These are phyloP conservation scores for Hydnomerulius pinastri DNA, from an alignment of 768 basidiomycete species.

Conservation along the genomic window DNA sequence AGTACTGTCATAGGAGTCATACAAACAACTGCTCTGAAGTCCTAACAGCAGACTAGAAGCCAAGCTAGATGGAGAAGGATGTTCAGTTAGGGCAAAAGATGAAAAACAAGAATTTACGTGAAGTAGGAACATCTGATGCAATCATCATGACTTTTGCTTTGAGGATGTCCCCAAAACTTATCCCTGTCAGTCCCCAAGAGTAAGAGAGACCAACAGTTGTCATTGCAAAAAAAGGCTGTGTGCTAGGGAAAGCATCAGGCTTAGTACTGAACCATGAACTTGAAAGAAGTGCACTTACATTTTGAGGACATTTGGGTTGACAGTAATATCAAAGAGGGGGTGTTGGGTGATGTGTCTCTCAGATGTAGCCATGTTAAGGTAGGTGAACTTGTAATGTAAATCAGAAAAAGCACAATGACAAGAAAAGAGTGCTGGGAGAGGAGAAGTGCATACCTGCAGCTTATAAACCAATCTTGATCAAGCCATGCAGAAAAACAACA, in stretches of 20 bases:
- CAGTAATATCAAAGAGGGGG: too few species aligned
- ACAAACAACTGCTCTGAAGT: neutral
- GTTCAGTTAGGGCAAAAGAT: neutral
- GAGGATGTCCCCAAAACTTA: neutral
- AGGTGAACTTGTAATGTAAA: too few species aligned
- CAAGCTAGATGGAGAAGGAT: conserved; percentile 1
- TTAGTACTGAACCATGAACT: too few species aligned
- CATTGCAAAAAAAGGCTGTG: neutral
- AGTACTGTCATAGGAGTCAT: neutral
- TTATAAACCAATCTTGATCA: too few species aligned
- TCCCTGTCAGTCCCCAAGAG: neutral
- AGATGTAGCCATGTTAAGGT: too few species aligned
- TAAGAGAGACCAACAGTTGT: neutral
- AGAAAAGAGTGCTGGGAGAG: too few species aligned
- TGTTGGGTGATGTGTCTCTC: too few species aligned
- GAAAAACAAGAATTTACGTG: neutral
- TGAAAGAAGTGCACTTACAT: too few species aligned
- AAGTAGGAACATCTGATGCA: neutral
- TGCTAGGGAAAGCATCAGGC: neutral
- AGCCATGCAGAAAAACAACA: too few species aligned
- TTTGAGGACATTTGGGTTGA: too few species aligned
- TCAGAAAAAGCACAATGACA: too few species aligned
- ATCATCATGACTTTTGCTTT: neutral
- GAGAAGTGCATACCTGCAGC: too few species aligned
- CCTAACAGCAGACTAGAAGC: neutral